phyloP scores from a whole-genome alignment of 306 rosid genomes.

The Arachis hypogaea region DNA sequence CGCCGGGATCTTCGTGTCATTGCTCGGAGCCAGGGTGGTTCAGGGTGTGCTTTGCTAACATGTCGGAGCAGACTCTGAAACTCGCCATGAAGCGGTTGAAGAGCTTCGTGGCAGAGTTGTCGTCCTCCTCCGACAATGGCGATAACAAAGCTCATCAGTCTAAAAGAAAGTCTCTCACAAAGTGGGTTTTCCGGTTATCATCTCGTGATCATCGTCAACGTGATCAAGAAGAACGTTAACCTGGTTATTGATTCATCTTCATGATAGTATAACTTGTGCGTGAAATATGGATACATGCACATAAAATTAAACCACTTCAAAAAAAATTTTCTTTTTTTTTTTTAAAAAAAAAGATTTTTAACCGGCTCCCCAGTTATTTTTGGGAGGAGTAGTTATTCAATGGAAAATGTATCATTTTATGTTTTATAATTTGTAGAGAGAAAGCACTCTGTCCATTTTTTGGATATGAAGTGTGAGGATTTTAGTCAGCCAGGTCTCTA shows the following conservation, averaged over 20 bases:
- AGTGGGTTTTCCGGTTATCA: constrained; percentile 93
- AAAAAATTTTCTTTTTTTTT: background rate
- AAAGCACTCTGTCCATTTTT: constrained; percentile 65
- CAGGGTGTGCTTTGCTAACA: constrained; percentile 77
- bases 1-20: constrained; percentile 84
- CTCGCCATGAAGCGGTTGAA: constrained; percentile 65
- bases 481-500: constrained; percentile 44
- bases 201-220: constrained; percentile 55
- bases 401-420: background rate
- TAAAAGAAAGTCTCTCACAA: constrained; percentile 56
- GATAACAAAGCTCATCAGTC: constrained; percentile 22
- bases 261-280: background rate
- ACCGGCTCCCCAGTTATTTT: constrained; percentile 37
- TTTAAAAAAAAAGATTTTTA: background rate
- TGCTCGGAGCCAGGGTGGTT: constrained; percentile 88
- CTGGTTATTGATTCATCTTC: constrained; percentile 24
- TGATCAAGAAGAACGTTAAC: constrained; percentile 65
- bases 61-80: constrained; percentile 64
- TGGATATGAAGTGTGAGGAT: constrained; percentile 60
- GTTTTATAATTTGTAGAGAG: constrained; percentile 42
- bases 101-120: constrained; percentile 49
- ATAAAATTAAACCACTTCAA: background rate
- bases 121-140: background rate
- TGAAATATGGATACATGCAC: constrained; percentile 39
- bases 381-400: constrained; percentile 44